Evolutionary conservation across 371 early-diverging fungal species (phyloP).

Genomic region (Entomophthora muscae): DNA sequence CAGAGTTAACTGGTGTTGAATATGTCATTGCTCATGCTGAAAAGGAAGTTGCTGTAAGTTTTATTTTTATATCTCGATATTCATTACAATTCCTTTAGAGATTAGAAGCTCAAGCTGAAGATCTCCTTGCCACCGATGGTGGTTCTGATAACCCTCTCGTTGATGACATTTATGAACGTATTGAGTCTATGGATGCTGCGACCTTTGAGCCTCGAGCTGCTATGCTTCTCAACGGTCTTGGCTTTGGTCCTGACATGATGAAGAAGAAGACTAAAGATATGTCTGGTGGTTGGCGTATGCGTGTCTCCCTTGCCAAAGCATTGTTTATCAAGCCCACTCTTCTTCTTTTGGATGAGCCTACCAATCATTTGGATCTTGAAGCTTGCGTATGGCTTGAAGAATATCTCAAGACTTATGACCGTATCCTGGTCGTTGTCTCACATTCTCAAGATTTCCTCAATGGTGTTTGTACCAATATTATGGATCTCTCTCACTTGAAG

Average conservation of each 20-base stretch:
- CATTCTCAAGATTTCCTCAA: constrained; percentile 99
- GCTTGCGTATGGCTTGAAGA: constrained; percentile 97
- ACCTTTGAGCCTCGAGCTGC: constrained; percentile 92
- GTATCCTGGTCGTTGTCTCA: constrained; percentile 88
- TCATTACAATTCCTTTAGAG: constrained; percentile 20
- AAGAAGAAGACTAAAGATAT: constrained; percentile 78
- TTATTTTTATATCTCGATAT: not conserved
- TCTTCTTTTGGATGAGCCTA: constrained; percentile 92
- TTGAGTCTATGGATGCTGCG: constrained; percentile 74
- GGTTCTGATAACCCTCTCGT: constrained; percentile 75
- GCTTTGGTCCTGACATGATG: constrained; percentile 77
- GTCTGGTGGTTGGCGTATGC: constrained; percentile 99
- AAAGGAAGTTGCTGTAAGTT: constrained; percentile 40
- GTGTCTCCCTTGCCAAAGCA: constrained; percentile 93
- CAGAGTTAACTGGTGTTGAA: constrained; percentile 75
- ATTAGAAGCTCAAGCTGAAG: constrained; percentile 81
- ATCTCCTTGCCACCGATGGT: constrained; percentile 55
- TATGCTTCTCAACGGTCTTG: constrained; percentile 82
- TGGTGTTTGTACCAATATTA: constrained; percentile 90
- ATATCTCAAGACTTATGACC: constrained; percentile 83
- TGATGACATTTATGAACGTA: constrained; percentile 89
- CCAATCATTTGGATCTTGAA: constrained; percentile 94
- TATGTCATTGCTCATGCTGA: constrained; percentile 83
- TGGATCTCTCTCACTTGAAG: constrained; percentile 72
- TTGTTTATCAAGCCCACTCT: constrained; percentile 92